phyloP scores from a whole-genome alignment of 768 basidiomycete genomes.

The Suillus placidus region DNA sequence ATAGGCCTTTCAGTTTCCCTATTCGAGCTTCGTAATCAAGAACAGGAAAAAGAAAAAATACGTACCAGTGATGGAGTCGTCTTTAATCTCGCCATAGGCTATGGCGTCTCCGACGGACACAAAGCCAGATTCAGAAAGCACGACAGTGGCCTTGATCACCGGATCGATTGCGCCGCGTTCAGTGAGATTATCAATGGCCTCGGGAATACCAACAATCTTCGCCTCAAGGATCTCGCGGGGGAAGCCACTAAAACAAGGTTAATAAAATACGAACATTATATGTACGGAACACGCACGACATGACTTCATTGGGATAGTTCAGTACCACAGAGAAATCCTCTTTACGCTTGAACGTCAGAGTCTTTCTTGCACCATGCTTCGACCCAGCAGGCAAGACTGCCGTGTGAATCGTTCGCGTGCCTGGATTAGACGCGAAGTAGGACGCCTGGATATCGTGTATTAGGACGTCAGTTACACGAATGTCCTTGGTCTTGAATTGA shows the following conservation, averaged over 20 bases:
- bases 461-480: conserved; percentile 77
- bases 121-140: conserved; percentile 86
- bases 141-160: conserved; percentile 82
- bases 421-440: conserved; percentile 64
- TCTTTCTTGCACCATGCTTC: conserved; percentile 82
- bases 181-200: conserved; percentile 83
- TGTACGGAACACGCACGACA: conserved; percentile 51
- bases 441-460: conserved; percentile 79
- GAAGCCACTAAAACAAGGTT: conserved; percentile 51
- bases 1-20: conserved; percentile 89
- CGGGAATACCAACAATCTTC: conserved; percentile 69
- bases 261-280: conserved; percentile 8
- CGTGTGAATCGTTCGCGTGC: conserved; percentile 69
- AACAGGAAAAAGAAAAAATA: conserved; percentile 1
- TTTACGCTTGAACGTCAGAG: conserved; percentile 80
- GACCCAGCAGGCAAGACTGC: conserved; percentile 78
- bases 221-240: conserved; percentile 76
- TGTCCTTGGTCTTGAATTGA: conserved; percentile 94
- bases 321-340: conserved; percentile 82
- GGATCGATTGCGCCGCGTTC: conserved; percentile 80
- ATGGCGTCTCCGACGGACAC: conserved; percentile 79
- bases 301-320: conserved; percentile 67
- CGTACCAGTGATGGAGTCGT: conserved; percentile 74
- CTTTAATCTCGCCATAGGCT: conserved; percentile 79
- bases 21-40: conserved; percentile 18